These are phyloP conservation scores for Boletales sp. DNA, from an alignment of 768 basidiomycete species.

Conservation along the genomic window DNA sequence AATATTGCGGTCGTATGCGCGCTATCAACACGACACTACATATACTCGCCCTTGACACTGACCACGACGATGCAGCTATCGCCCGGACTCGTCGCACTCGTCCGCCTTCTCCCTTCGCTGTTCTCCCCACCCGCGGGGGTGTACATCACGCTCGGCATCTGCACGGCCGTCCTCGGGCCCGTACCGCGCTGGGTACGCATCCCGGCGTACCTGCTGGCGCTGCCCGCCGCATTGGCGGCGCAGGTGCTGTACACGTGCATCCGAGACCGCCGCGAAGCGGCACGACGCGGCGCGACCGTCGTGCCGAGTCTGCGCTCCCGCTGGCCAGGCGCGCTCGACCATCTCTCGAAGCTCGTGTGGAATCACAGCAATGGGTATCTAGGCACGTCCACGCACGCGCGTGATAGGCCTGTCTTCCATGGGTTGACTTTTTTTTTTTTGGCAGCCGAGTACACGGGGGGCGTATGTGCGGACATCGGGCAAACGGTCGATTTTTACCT, in stretches of 20 bases:
- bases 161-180: conserved; percentile 1
- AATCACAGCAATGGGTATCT: conserved; percentile 46
- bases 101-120: conserved; percentile 28
- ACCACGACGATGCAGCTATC: conserved; percentile 18
- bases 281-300: conserved; percentile 43
- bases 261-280: conserved; percentile 41
- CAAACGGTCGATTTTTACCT: conserved; percentile 21
- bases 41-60: too few species aligned
- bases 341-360: conserved; percentile 36
- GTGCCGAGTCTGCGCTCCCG: conserved; percentile 37
- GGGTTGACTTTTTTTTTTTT: too few species aligned
- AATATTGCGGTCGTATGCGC: too few species aligned
- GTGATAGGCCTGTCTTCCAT: too few species aligned
- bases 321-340: conserved; percentile 45
- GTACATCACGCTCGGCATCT: conserved; percentile 12
- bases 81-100: conserved; percentile 32
- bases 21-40: too few species aligned
- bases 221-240: conserved; percentile 20
- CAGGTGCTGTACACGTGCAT: conserved; percentile 41
- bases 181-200: conserved; percentile 12
- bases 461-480: conserved; percentile 17
- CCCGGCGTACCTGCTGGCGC: conserved; percentile 19
- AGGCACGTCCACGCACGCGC: too few species aligned
- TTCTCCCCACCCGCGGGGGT: conserved; percentile 15
- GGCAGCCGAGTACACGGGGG: conserved; percentile 10